Percentiles rank a stretch among this genome's conserved stretches.
Conservation (phyloP, 768 basidiomycete species). For the Termitomyces sp. region DNA sequence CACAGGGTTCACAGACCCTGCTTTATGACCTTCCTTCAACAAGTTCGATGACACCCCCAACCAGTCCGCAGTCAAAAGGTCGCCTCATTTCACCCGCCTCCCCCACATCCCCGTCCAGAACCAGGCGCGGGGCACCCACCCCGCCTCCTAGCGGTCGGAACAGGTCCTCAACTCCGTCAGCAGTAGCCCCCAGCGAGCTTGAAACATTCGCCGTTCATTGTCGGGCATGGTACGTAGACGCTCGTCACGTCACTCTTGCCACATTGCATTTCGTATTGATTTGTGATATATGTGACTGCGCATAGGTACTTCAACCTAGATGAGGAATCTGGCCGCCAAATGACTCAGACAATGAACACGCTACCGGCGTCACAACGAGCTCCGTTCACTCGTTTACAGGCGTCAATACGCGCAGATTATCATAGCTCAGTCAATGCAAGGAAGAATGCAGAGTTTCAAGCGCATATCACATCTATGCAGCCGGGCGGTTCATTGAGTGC, state of each 20-base stretch:
- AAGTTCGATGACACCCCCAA: slow-evolving; percentile 55
- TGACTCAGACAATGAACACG: slow-evolving; percentile 80
- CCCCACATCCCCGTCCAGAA: slow-evolving; percentile 51
- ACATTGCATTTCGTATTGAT: not conserved
- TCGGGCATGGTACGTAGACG: slow-evolving; percentile 62
- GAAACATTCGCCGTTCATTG: slow-evolving; percentile 79
- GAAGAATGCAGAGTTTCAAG: slow-evolving; percentile 81
- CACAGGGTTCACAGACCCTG: slow-evolving; percentile 56
- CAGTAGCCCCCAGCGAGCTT: slow-evolving; percentile 62
- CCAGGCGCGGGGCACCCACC: slow-evolving; percentile 51
- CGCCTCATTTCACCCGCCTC: slow-evolving; percentile 55
- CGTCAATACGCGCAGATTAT: slow-evolving; percentile 81
- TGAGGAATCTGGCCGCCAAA: slow-evolving; percentile 70
- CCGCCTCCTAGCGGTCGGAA: slow-evolving; percentile 60
- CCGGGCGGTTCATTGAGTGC: slow-evolving; percentile 81
- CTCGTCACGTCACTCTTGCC: slow-evolving; percentile 1
- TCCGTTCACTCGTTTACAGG: slow-evolving; percentile 83
- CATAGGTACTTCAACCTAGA: slow-evolving; percentile 84
- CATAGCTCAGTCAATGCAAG: slow-evolving; percentile 79
- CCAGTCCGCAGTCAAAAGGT: slow-evolving; percentile 45
- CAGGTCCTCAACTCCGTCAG: slow-evolving; percentile 70
- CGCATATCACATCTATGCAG: slow-evolving; percentile 74
- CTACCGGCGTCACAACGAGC: slow-evolving; percentile 84
- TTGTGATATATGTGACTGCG: not conserved
- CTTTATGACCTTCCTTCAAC: slow-evolving; percentile 76